These are phyloP conservation scores for Fraxinus paxiana DNA, from an alignment of 305 asterid genomes.

Conservation along the genomic window DNA sequence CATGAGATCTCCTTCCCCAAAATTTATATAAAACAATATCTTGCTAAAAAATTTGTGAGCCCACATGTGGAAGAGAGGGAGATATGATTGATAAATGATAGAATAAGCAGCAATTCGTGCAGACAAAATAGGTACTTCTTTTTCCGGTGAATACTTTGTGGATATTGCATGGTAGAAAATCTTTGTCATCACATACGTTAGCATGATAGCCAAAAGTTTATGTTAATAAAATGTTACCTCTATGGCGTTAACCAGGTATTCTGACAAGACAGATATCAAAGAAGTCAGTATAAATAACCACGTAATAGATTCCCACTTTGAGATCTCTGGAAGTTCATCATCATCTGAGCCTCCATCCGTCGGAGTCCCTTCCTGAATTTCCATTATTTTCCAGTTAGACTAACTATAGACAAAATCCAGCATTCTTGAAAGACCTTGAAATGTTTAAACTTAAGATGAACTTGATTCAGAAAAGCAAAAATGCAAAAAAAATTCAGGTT, in stretches of 20 bases:
- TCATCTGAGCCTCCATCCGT: constrained; percentile 37
- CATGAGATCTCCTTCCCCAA: neutral
- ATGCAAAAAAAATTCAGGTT: neutral
- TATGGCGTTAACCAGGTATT: constrained; percentile 65
- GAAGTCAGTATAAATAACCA: constrained; percentile 62
- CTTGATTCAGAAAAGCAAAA: neutral
- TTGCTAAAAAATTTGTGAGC: neutral
- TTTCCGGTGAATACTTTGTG: neutral
- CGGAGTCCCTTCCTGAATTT: constrained; percentile 45
- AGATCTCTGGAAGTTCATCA: constrained; percentile 51
- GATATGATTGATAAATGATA: neutral
- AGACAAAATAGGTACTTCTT: neutral
- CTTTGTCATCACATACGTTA: neutral
- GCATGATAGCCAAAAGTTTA: neutral
- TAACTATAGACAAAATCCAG: neutral
- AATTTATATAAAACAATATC: neutral
- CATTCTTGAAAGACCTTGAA: neutral
- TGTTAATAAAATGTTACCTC: constrained; percentile 39
- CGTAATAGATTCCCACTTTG: constrained; percentile 61
- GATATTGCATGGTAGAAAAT: neutral
- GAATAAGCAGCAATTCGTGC: neutral
- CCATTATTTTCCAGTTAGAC: constrained; percentile 11
- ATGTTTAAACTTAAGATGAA: neutral
- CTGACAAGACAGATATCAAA: constrained; percentile 57
- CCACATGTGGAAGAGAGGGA: neutral